phyloP scores from a whole-genome alignment of 306 rosid genomes.

The Inga leiocalycina region DNA sequence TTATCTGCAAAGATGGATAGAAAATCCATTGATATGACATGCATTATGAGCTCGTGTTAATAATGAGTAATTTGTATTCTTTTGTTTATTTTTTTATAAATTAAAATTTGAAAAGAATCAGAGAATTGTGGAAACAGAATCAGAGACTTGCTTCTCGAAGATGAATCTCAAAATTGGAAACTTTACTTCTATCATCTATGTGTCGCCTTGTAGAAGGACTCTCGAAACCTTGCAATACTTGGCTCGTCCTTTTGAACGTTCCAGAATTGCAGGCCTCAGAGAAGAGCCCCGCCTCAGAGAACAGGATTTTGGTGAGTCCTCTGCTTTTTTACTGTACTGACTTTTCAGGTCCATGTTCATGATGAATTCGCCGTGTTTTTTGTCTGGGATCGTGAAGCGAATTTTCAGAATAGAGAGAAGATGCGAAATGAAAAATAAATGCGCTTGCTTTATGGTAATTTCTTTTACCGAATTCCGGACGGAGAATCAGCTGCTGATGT shows the following conservation, averaged over 20 bases:
- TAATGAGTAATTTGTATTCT: neutral
- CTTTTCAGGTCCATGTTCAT: neutral
- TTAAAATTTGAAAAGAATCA: neutral
- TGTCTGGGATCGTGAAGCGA: constrained; percentile 46
- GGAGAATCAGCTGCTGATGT: constrained; percentile 98
- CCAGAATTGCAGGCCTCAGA: constrained; percentile 75
- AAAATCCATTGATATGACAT: neutral
- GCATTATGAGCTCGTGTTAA: neutral
- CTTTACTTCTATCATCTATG: constrained; percentile 79
- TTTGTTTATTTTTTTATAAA: too few relatives aligned
- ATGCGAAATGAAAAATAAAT: constrained; percentile 63
- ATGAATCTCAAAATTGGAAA: constrained; percentile 53
- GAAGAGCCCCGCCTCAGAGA: constrained; percentile 99
- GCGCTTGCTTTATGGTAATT: constrained; percentile 75
- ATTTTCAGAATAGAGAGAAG: constrained; percentile 84
- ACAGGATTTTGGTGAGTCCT: constrained; percentile 70
- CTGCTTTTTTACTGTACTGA: neutral
- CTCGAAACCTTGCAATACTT: constrained; percentile 58
- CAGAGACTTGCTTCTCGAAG: constrained; percentile 52
- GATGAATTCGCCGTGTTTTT: neutral
- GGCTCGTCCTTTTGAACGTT: constrained; percentile 68
- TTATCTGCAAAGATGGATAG: neutral
- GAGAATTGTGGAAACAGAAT: constrained; percentile 61
- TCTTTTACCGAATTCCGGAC: constrained; percentile 83
- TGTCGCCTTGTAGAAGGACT: constrained; percentile 75